phyloP scores from a whole-genome alignment of 1,284 basidiomycete genomes.

The Malassezia brasiliensis region DNA sequence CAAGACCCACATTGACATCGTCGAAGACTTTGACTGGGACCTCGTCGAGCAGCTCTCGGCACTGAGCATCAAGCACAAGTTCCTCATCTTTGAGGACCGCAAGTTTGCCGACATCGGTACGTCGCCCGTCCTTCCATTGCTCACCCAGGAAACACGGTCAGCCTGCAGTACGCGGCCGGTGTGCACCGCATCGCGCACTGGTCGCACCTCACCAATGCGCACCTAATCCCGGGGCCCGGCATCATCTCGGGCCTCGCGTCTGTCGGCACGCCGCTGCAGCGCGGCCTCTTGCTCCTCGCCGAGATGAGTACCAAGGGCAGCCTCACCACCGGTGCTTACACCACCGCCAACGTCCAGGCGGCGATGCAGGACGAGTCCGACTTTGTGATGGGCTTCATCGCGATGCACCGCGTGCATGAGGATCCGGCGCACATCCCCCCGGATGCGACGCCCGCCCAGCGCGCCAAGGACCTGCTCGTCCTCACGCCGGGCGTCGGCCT shows the following conservation, averaged over 20 bases:
- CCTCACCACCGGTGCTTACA: slow-evolving; percentile 75
- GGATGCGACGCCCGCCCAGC: slow-evolving; percentile 21
- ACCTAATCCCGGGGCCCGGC: slow-evolving; percentile 81
- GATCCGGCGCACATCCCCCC: slow-evolving; percentile 41
- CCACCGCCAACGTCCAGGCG: slow-evolving; percentile 63
- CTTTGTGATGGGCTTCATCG: slow-evolving; percentile 62
- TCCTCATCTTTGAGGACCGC: slow-evolving; percentile 94
- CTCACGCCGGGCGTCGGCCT: slow-evolving; percentile 88
- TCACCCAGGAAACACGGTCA: slow-evolving; percentile 78
- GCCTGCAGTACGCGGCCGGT: slow-evolving; percentile 84
- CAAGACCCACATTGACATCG: slow-evolving; percentile 97
- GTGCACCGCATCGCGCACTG: slow-evolving; percentile 88
- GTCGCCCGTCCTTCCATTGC: slow-evolving; percentile 2
- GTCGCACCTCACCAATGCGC: slow-evolving; percentile 96
- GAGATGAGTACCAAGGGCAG: slow-evolving; percentile 92
- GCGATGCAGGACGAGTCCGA: slow-evolving; percentile 32
- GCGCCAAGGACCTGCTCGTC: slow-evolving; percentile 68
- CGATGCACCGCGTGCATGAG: slow-evolving; percentile 56
- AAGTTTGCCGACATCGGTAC: slow-evolving; percentile 98
- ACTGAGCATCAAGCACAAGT: slow-evolving; percentile 74
- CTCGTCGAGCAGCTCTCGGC: slow-evolving; percentile 63
- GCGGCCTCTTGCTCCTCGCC: slow-evolving; percentile 81
- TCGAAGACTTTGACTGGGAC: slow-evolving; percentile 75
- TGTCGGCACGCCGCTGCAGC: slow-evolving; percentile 70
- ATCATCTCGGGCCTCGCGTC: slow-evolving; percentile 77